Base-by-base conservation (phyloP, 2,329 filamentous ascomycete species). In the Trematosphaeria pertusa region DNA sequence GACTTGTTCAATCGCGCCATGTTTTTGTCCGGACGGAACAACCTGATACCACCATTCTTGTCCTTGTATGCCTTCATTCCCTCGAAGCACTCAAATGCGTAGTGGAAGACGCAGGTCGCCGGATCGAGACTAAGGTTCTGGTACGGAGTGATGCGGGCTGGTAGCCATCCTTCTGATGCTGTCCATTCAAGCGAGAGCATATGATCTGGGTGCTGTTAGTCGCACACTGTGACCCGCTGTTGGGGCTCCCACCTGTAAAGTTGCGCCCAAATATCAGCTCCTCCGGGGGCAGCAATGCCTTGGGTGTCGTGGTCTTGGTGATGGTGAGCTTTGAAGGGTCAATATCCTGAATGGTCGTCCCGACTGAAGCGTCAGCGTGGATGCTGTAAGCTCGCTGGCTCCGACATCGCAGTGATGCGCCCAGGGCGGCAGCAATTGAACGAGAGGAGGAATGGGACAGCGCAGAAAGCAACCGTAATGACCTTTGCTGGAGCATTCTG, bases 61-160 rank as follows among this genome's bases (percentile, higher is more conserved):
- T 96, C 91, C 75, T 93, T 95, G 82, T 99, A 99, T 50, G 94
- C 94, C 80, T 99, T 99, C 91, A 97, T 96, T 61, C 94, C 94
- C 79, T 99, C 94, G 75, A 99, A 99, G 73, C 89, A 94, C 75
- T 95, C 90, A 70, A 97, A 97, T 37, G 91, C 94, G 75, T 99
- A 99, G 82, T 99, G 94, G 77, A 99, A 93, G 54, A 97, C 94
- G 77, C 92, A 97, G 24, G 91, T 94, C 33, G 94, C 91, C 19
- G 94, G 94, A 73, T 97, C 94, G 64, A 99, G 87, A 35, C 89
- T 93, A 62, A 99, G 89, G 77, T 97, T 97, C 76, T 97, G 91
- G 80, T 97, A 97, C 15, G 94, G 94, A 14, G 84, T 86, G 70
- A 99, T 97, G 57, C 84, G 81, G 47, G 93, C 90, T 11, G 86